Evolutionary conservation across 2,329 filamentous ascomycete species (phyloP).

Genomic region (Raffaelea ambrosiae): DNA sequence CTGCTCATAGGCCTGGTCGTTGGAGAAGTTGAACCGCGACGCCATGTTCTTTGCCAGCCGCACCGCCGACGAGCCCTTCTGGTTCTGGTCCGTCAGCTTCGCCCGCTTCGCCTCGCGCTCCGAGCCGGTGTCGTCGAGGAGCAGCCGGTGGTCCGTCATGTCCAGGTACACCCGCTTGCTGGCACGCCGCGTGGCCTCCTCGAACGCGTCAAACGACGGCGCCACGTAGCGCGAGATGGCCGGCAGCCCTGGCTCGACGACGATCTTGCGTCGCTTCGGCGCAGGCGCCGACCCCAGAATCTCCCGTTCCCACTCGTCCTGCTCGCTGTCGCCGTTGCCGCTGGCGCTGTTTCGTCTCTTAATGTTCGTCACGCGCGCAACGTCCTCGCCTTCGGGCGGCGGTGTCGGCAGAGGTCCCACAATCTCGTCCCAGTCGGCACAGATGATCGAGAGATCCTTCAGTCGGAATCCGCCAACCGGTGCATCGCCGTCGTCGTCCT

Average conservation of each 20-base stretch:
- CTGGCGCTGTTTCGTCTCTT: not conserved
- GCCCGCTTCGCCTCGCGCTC: constrained; percentile 54
- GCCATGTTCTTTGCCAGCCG: constrained; percentile 65
- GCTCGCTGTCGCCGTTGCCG: constrained; percentile 29
- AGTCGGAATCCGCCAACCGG: constrained; percentile 66
- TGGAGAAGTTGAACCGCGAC: constrained; percentile 88
- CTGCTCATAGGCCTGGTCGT: constrained; percentile 90
- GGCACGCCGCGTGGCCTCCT: constrained; percentile 61
- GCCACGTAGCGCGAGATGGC: constrained; percentile 51
- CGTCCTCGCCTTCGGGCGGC: constrained; percentile 12
- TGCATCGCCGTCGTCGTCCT: constrained; percentile 50
- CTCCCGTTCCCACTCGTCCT: constrained; percentile 57
- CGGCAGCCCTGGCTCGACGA: constrained; percentile 44
- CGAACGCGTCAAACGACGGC: constrained; percentile 73
- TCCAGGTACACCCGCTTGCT: constrained; percentile 77
- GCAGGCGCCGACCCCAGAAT: constrained; percentile 36
- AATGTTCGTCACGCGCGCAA: constrained; percentile 31
- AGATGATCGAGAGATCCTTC: constrained; percentile 75
- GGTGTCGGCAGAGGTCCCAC: constrained; percentile 35
- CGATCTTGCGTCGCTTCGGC: constrained; percentile 55
- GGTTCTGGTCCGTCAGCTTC: constrained; percentile 30
- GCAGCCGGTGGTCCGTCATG: constrained; percentile 76
- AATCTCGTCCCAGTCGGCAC: constrained; percentile 72
- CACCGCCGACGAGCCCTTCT: constrained; percentile 53
- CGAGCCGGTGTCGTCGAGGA: constrained; percentile 69